Percentiles rank a stretch among this genome's conserved stretches.
Conservation (phyloP, 2,329 filamentous ascomycete genomes). For the Phialemoniopsis sp. region DNA sequence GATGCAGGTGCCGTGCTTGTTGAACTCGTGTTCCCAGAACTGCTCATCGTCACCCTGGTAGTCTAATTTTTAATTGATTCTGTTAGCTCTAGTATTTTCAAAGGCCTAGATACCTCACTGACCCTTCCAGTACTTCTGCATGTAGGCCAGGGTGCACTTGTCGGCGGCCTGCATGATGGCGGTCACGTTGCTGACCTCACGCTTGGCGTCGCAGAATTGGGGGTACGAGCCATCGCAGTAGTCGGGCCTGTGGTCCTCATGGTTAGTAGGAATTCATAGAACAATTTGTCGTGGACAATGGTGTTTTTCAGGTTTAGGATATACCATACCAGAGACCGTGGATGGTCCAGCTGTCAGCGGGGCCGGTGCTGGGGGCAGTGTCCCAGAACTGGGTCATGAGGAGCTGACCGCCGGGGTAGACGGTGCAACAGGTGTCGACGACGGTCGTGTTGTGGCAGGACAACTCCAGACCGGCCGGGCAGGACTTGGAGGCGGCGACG, state of each 20-base stretch:
- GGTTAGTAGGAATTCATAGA: too few species aligned
- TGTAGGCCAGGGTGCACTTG: constrained; percentile 56
- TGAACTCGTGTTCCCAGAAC: constrained; percentile 66
- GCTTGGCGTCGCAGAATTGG: constrained; percentile 62
- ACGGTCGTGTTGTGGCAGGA: constrained; percentile 56
- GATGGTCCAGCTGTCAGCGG: constrained; percentile 52
- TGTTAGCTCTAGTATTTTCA: too few species aligned
- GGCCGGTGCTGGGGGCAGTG: constrained; percentile 53
- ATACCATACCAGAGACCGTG: constrained; percentile 48
- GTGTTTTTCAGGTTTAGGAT: too few species aligned
- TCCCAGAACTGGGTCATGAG: constrained; percentile 62
- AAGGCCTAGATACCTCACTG: too few species aligned
- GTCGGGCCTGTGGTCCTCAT: constrained; percentile 24
- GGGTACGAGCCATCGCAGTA: constrained; percentile 54
- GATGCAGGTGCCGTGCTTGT: constrained; percentile 66
- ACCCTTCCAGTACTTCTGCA: constrained; percentile 71
- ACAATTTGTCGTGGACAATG: too few species aligned
- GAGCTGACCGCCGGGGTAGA: constrained; percentile 51
- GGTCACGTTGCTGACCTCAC: constrained; percentile 65
- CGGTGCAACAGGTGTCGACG: constrained; percentile 53
- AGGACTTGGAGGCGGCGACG: not conserved
- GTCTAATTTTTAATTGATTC: too few species aligned
- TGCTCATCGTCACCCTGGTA: not conserved
- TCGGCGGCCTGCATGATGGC: constrained; percentile 54
- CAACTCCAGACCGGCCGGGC: constrained; percentile 3